These are phyloP conservation scores for Sporothrix variecibatus DNA, from an alignment of 2,329 filamentous ascomycete genomes.

Conservation along the genomic window DNA sequence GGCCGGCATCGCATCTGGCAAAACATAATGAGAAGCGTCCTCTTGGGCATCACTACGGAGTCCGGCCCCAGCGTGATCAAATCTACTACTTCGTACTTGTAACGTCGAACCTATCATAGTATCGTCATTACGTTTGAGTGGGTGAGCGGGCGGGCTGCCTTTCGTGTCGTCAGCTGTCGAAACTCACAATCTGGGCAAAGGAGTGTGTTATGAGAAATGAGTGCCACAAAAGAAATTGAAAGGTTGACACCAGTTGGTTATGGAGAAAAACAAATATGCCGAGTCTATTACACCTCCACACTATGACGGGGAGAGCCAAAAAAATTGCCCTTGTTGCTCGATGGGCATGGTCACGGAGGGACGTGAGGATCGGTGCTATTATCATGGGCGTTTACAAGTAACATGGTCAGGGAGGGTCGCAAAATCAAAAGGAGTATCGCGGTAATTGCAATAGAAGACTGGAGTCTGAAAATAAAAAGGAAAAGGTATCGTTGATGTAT, in stretches of 20 bases:
- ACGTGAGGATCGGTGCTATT: background rate
- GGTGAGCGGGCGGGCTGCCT: background rate
- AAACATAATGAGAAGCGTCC: background rate
- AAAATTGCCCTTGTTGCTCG: background rate
- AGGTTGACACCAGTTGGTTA: background rate
- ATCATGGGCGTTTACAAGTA: background rate
- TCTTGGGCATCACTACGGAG: background rate
- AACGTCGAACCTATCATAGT: background rate
- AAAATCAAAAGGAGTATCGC: background rate
- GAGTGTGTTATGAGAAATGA: background rate
- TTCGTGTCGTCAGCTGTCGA: constrained; percentile 5
- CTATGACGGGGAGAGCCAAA: background rate
- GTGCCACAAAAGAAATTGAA: background rate
- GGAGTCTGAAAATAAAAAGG: background rate
- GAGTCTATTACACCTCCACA: constrained; percentile 8
- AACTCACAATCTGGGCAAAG: constrained; percentile 3
- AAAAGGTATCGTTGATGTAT: constrained; percentile 7
- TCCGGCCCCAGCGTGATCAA: background rate
- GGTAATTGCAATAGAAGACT: background rate
- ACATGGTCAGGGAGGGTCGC: background rate
- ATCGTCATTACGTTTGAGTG: background rate
- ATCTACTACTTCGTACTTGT: background rate
- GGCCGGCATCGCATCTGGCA: background rate
- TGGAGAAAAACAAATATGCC: constrained; percentile 7
- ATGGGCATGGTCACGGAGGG: background rate